Conservation (phyloP, 306 rosid genomes). For the Oemleria cerasiformis region DNA sequence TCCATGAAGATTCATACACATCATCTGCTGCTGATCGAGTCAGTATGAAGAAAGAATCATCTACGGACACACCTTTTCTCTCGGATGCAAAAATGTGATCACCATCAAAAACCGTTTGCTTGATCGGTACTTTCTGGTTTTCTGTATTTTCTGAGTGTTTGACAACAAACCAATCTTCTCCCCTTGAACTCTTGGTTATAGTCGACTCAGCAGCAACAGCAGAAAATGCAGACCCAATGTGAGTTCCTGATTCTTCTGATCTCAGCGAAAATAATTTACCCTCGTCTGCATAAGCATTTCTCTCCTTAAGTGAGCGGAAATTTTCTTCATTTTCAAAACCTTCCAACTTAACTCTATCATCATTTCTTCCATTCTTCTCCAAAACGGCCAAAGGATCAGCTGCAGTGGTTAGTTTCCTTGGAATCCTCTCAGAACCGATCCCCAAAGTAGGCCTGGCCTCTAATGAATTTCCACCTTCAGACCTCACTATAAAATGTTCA, state of each 20-base stretch:
- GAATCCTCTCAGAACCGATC: slow-evolving; percentile 35
- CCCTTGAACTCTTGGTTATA: slow-evolving; percentile 30
- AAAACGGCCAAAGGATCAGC: slow-evolving; percentile 46
- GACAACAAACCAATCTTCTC: slow-evolving; percentile 53
- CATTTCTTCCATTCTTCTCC: slow-evolving; percentile 39
- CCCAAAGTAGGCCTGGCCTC: slow-evolving; percentile 25
- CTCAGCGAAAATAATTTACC: slow-evolving; percentile 34
- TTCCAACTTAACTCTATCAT: slow-evolving; percentile 33
- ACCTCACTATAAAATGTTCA: slow-evolving; percentile 38
- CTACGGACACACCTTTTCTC: slow-evolving; percentile 27
- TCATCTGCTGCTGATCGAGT: slow-evolving; percentile 34
- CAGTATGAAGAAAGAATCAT: slow-evolving; percentile 68
- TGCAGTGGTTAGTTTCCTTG: slow-evolving; percentile 30
- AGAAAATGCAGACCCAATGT: slow-evolving; percentile 33
- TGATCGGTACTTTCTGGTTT: slow-evolving; percentile 20
- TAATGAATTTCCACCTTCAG: slow-evolving; percentile 30
- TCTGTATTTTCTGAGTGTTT: slow-evolving; percentile 37
- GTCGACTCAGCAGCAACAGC: slow-evolving; percentile 37
- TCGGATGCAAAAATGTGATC: slow-evolving; percentile 29
- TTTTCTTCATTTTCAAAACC: slow-evolving; percentile 34
- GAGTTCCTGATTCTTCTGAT: slow-evolving; percentile 31
- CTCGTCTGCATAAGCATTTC: slow-evolving; percentile 35
- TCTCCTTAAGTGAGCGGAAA: slow-evolving; percentile 29
- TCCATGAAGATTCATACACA: slow-evolving; percentile 43
- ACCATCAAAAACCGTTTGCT: slow-evolving; percentile 33